phyloP scores from a whole-genome alignment of 1,284 basidiomycete genomes.

The Microbotryomycetes sp. region DNA sequence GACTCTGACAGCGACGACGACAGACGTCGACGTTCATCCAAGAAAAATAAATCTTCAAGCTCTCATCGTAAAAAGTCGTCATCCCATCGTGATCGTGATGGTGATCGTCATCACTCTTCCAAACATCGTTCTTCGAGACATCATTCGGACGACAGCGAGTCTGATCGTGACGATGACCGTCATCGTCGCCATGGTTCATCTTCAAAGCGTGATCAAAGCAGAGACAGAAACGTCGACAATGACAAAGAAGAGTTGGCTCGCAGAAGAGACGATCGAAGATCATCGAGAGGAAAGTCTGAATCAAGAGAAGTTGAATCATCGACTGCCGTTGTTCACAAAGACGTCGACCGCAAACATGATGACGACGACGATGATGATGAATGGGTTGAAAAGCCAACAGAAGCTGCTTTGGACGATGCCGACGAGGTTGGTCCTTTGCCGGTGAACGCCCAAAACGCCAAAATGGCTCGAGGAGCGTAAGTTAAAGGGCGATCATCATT shows the following conservation, averaged over 20 bases:
- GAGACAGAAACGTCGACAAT: not conserved
- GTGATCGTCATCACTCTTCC: too few relatives aligned
- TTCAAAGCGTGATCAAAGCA: too few relatives aligned
- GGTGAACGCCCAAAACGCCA: constrained; percentile 10
- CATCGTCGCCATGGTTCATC: not conserved
- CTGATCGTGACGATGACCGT: not conserved
- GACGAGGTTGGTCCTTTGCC: constrained; percentile 37
- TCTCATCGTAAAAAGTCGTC: constrained; percentile 8
- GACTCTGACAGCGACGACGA: constrained; percentile 10
- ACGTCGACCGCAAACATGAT: constrained; percentile 38
- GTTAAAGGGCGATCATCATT: too few relatives aligned
- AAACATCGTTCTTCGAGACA: constrained; percentile 11
- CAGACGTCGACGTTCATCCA: constrained; percentile 8
- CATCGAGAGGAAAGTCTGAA: constrained; percentile 34
- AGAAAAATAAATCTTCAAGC: constrained; percentile 15
- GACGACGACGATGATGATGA: constrained; percentile 53
- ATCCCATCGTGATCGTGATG: too few relatives aligned
- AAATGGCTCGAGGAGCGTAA: constrained; percentile 29
- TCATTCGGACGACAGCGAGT: constrained; percentile 6
- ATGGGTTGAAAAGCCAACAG: constrained; percentile 62
- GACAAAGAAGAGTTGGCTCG: constrained; percentile 26
- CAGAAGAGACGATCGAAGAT: not conserved
- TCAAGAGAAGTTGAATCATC: constrained; percentile 1
- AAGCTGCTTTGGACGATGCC: constrained; percentile 39
- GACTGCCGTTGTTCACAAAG: too few relatives aligned